phyloP scores from a whole-genome alignment of 345 rosid species.

The Syzygium aromaticum region DNA sequence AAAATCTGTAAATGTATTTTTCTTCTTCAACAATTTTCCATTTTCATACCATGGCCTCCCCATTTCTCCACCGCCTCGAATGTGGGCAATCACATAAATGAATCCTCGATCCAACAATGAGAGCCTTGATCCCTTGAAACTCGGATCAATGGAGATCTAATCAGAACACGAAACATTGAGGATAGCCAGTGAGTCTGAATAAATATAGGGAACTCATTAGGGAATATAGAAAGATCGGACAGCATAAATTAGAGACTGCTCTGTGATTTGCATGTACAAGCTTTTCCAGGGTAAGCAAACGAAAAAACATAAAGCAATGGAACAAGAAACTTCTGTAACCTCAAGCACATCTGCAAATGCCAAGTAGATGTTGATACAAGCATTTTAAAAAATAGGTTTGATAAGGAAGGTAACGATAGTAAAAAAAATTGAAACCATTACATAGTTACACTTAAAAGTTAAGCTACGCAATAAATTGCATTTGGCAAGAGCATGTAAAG shows the following conservation, averaged over 20 bases:
- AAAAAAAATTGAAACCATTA: background rate
- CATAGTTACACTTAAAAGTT: background rate
- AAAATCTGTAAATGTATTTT: slow-evolving; percentile 86
- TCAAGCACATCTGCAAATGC: background rate
- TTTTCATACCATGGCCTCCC: slow-evolving; percentile 98
- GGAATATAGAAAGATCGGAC: background rate
- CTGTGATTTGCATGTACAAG: background rate
- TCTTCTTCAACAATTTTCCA: slow-evolving; percentile 78
- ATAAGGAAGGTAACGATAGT: background rate
- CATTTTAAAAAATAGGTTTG: background rate
- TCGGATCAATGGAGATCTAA: slow-evolving; percentile 42
- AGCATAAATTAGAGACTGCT: background rate
- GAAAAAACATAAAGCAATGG: background rate
- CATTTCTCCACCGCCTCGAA: slow-evolving; percentile 99
- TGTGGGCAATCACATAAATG: slow-evolving; percentile 73
- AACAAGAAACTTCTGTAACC: background rate
- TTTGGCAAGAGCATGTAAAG: background rate
- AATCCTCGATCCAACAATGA: slow-evolving; percentile 92
- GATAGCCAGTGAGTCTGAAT: background rate
- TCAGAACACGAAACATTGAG: background rate
- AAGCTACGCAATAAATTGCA: background rate
- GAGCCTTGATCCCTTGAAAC: slow-evolving; percentile 62
- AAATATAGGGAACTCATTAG: background rate
- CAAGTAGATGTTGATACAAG: background rate
- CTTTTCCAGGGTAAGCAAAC: background rate